phyloP scores from a whole-genome alignment of 2,329 filamentous ascomycete species.

The Cordyceps militaris region DNA sequence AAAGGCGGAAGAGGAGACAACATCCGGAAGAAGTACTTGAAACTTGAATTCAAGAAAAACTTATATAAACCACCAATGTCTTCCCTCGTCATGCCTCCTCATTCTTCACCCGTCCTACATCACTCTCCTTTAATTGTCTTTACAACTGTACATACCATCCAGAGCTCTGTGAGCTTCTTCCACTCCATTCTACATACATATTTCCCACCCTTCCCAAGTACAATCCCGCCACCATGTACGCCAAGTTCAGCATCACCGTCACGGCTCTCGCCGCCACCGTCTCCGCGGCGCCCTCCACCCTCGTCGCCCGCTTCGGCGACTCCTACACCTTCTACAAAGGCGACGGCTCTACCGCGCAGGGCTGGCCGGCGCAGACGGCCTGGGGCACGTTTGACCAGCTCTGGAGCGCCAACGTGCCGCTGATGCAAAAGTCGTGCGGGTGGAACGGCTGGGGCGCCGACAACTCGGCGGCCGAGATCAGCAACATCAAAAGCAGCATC shows the following conservation, averaged over 20 bases:
- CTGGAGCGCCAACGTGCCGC: conserved; percentile 16
- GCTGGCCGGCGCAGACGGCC: conserved; percentile 18
- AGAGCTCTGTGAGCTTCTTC: conserved; percentile 2
- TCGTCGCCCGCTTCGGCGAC: conserved; percentile 15
- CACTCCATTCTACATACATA: neutral
- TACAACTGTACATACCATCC: neutral
- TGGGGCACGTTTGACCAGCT: conserved; percentile 18
- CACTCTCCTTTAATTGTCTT: neutral
- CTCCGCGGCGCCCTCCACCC: conserved; percentile 11
- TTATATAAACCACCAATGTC: neutral
- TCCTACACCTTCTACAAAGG: conserved; percentile 18
- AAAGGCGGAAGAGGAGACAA: neutral
- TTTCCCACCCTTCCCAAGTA: neutral
- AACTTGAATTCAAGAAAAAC: neutral
- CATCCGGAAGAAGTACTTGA: neutral
- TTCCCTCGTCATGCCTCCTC: no score
- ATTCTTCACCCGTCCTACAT: neutral
- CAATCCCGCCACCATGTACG: neutral
- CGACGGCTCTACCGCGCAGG: conserved; percentile 17
- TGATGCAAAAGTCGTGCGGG: conserved; percentile 16
- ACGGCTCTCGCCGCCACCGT: conserved; percentile 9
- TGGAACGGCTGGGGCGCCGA: conserved; percentile 13
- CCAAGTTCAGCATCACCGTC: conserved; percentile 3
- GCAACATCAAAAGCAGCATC: conserved; percentile 3
- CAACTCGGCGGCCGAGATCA: conserved; percentile 9